Percentiles rank a stretch among this genome's conserved stretches.
phyloP scores from a whole-genome alignment of 352 stramenopile genomes.

The Globisporangium rhizosaccharum region DNA sequence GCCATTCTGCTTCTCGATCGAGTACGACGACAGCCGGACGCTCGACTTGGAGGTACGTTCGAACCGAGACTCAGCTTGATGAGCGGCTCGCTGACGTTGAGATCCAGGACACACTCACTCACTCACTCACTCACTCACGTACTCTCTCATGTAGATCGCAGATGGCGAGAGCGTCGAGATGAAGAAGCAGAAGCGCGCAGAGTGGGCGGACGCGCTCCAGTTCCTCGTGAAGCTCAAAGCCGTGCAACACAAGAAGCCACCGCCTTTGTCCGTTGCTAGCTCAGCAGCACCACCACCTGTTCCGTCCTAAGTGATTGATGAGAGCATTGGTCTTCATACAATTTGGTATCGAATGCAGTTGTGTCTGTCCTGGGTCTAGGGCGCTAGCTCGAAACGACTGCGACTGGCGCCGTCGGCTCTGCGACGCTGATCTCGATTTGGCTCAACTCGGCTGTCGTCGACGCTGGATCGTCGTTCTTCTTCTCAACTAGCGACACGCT shows the following conservation, averaged over 20 bases:
- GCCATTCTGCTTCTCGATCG: conserved; percentile 66
- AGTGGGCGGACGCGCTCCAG: conserved; percentile 70
- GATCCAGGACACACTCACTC: not conserved
- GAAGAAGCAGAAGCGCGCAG: conserved; percentile 51
- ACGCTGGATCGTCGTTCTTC: too few relatives aligned
- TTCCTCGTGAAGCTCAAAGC: conserved; percentile 67
- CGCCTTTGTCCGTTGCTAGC: not conserved
- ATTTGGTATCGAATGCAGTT: not conserved
- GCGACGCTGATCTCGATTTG: conserved; percentile 14
- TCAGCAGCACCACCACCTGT: not conserved
- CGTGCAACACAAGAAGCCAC: conserved; percentile 21
- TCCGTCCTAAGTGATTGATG: not conserved
- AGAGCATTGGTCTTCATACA: not conserved
- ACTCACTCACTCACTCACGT: not conserved
- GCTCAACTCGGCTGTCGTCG: conserved; percentile 1
- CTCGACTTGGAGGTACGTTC: conserved; percentile 57
- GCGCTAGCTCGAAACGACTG: not conserved
- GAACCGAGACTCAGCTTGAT: not conserved
- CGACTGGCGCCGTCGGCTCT: not conserved
- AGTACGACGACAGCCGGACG: conserved; percentile 73
- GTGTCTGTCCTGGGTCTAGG: not conserved
- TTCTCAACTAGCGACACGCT: not conserved
- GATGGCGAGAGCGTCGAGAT: conserved; percentile 56
- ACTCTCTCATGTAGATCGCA: conserved; percentile 31
- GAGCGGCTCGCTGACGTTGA: not conserved